Percentiles rank a stretch among this genome's conserved stretches.
phyloP scores from a whole-genome alignment of 305 asterid species.

The Petunia hybrid region DNA sequence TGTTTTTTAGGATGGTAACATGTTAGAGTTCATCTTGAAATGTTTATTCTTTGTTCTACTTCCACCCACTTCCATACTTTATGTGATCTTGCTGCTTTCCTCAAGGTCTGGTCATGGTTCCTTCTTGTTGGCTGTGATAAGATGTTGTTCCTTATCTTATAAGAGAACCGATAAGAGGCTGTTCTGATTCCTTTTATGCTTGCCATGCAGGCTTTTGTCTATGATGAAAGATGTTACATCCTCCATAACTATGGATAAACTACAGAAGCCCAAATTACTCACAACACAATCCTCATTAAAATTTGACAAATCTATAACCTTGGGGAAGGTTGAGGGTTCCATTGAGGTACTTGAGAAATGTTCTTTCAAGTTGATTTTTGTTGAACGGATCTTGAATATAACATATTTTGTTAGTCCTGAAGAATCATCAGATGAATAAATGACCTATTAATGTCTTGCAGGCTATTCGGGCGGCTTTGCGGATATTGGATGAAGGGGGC shows the following conservation, averaged over 20 bases:
- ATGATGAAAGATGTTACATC: conserved; percentile 66
- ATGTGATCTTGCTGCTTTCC: background rate
- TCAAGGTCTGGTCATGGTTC: background rate
- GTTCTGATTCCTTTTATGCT: conserved; percentile 31
- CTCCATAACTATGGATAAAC: conserved; percentile 58
- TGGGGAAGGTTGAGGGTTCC: conserved; percentile 82
- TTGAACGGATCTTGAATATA: conserved; percentile 11
- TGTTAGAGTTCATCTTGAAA: background rate
- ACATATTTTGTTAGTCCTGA: conserved; percentile 20
- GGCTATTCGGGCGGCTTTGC: conserved; percentile 78
- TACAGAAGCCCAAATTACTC: conserved; percentile 51
- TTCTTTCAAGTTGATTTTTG: conserved; percentile 29
- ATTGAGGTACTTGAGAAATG: conserved; percentile 61
- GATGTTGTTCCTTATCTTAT: too few species aligned
- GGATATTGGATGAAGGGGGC: conserved; percentile 71
- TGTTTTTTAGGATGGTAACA: background rate
- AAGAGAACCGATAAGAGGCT: background rate
- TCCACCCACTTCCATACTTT: background rate
- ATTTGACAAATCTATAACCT: conserved; percentile 57
- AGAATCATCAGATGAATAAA: background rate
- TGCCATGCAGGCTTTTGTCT: conserved; percentile 58
- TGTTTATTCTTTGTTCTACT: background rate
- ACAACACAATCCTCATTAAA: conserved; percentile 57
- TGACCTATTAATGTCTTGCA: conserved; percentile 44
- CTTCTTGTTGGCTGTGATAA: background rate